Evolutionary conservation across 768 basidiomycete species (phyloP).

Genomic region (Tylopilus rubrobrunneus): DNA sequence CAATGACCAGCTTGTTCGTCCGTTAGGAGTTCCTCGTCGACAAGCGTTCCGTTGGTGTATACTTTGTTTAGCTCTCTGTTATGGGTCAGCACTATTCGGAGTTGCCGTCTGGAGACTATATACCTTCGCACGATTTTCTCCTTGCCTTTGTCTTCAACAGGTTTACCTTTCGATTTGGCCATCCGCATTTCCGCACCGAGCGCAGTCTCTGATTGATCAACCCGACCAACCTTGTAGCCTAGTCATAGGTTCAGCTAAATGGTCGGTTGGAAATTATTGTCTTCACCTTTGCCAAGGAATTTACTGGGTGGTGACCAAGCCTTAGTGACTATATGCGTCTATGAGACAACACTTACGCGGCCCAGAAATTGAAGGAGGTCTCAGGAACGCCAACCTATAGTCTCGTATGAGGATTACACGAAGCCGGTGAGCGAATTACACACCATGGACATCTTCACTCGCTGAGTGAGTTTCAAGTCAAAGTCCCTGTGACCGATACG

Average conservation of each 20-base stretch:
- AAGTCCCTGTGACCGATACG: conserved; percentile 91
- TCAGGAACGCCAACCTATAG: conserved; percentile 91
- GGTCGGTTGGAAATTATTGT: neutral
- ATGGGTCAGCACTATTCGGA: neutral
- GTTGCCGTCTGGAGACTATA: conserved; percentile 2
- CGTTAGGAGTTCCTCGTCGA: conserved; percentile 82
- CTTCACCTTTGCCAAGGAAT: conserved; percentile 63
- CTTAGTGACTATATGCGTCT: neutral
- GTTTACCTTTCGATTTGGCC: conserved; percentile 54
- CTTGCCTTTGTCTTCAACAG: conserved; percentile 49
- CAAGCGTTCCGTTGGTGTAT: conserved; percentile 93
- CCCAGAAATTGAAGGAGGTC: conserved; percentile 89
- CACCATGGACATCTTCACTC: conserved; percentile 99
- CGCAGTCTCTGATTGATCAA: conserved; percentile 96
- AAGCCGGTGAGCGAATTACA: conserved; percentile 9
- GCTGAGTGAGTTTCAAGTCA: conserved; percentile 84
- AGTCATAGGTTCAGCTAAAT: neutral
- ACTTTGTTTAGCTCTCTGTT: conserved; percentile 88
- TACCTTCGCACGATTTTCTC: conserved; percentile 89
- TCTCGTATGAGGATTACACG: neutral
- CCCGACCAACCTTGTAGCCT: conserved; percentile 94
- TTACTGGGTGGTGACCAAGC: conserved; percentile 43
- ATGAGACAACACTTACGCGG: conserved; percentile 53
- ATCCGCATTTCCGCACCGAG: conserved; percentile 95
- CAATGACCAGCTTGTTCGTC: conserved; percentile 97